phyloP scores from a whole-genome alignment of 2,329 filamentous ascomycete species.

The Bimuria novae-zelandiae region DNA sequence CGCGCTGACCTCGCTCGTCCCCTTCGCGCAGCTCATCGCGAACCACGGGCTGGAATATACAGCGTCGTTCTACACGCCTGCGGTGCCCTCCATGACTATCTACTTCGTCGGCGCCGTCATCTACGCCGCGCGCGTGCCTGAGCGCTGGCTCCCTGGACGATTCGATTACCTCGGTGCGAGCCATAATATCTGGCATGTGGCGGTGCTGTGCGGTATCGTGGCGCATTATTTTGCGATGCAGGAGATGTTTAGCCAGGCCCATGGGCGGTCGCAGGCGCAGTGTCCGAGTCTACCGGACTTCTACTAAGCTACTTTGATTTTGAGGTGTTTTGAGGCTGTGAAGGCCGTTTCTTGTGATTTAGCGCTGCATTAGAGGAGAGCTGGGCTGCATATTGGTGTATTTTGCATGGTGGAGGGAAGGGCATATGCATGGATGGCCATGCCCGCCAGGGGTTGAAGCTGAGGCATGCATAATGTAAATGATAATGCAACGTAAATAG shows the following conservation, averaged over 20 bases:
- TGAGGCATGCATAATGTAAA: no score
- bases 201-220: conserved; percentile 92
- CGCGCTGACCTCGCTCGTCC: conserved; percentile 84
- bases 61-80: conserved; percentile 85
- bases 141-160: conserved; percentile 87
- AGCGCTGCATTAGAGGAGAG: conserved; percentile 7
- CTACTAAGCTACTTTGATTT: conserved; percentile 10
- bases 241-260: conserved; percentile 75
- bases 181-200: conserved; percentile 97
- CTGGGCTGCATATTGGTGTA: neutral
- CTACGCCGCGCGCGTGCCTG: conserved; percentile 90
- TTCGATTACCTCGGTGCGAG: conserved; percentile 96
- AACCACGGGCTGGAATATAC: conserved; percentile 81
- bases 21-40: conserved; percentile 79
- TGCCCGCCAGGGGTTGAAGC: no score
- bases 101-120: conserved; percentile 84
- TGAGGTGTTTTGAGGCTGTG: no score
- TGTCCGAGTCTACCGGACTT: conserved; percentile 41
- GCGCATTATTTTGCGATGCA: conserved; percentile 98
- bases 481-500: no score
- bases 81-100: conserved; percentile 82
- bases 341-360: no score
- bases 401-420: neutral
- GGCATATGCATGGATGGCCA: neutral
- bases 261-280: conserved; percentile 40